Percentiles rank a stretch among this genome's conserved stretches.
These are phyloP conservation scores for Syzygium malaccense DNA, from an alignment of 441 rosid species.

Conservation along the genomic window DNA sequence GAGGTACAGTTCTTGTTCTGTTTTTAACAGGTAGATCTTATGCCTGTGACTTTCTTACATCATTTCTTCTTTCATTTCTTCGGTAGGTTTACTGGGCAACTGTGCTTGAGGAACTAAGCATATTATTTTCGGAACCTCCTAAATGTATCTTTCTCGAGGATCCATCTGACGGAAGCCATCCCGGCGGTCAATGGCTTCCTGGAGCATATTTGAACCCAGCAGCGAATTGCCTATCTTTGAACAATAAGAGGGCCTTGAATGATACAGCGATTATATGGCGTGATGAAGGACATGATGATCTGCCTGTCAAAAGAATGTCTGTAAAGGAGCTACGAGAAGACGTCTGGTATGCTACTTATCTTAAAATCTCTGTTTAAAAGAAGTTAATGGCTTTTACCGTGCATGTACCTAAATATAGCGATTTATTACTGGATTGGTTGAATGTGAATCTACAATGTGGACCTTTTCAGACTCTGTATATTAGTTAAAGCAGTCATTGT, in stretches of 20 bases:
- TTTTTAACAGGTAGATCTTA: background rate
- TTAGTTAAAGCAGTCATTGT: background rate
- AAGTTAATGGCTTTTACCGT: background rate
- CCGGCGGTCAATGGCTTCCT: slow-evolving; percentile 91
- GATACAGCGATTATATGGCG: slow-evolving; percentile 73
- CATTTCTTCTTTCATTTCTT: background rate
- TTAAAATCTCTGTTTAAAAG: background rate
- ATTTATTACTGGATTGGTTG: background rate
- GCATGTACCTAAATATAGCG: background rate
- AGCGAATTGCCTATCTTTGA: slow-evolving; percentile 50
- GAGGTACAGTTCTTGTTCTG: slow-evolving; percentile 36
- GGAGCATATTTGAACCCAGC: slow-evolving; percentile 81
- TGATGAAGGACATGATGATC: slow-evolving; percentile 67
- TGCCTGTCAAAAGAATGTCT: slow-evolving; percentile 57
- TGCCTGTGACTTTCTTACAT: background rate
- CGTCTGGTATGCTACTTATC: slow-evolving; percentile 59
- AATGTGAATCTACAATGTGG: background rate
- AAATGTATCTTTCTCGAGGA: slow-evolving; percentile 37
- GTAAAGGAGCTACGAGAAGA: slow-evolving; percentile 56
- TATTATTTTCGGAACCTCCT: slow-evolving; percentile 59
- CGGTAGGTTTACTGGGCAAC: slow-evolving; percentile 74
- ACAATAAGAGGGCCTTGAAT: slow-evolving; percentile 40
- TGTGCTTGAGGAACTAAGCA: slow-evolving; percentile 52
- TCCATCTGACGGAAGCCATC: slow-evolving; percentile 30
- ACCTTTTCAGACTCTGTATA: background rate